These are phyloP conservation scores for Solanum hybrid DNA, from an alignment of 305 asterid genomes.

Conservation along the genomic window DNA sequence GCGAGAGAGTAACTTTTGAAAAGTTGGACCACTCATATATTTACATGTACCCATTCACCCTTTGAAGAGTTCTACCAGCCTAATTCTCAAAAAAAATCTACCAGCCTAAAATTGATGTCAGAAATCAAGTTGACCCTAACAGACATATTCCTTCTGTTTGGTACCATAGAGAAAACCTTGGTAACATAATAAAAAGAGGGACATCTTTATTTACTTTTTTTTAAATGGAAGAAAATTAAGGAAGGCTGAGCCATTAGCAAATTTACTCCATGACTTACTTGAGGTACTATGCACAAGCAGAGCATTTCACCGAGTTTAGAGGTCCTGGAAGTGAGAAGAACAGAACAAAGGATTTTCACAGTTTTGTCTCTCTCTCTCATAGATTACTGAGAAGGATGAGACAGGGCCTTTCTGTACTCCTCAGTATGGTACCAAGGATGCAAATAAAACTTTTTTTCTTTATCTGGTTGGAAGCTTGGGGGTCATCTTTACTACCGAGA, in stretches of 20 bases:
- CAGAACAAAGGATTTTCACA: neutral
- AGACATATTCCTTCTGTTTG: neutral
- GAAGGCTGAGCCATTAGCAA: neutral
- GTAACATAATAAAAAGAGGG: neutral
- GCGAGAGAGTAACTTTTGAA: neutral
- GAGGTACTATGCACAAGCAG: neutral
- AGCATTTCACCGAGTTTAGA: neutral
- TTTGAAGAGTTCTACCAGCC: neutral
- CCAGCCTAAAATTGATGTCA: neutral
- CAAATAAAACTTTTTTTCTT: neutral
- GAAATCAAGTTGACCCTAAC: neutral
- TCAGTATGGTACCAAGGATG: neutral
- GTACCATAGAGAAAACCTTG: neutral
- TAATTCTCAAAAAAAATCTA: neutral
- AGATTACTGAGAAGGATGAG: neutral
- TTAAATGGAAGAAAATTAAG: neutral
- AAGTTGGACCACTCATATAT: neutral
- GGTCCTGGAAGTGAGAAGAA: neutral
- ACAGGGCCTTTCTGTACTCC: neutral
- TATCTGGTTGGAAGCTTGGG: neutral
- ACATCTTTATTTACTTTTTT: neutral
- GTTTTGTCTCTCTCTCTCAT: neutral
- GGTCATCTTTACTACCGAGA: neutral
- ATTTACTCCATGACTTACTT: neutral
- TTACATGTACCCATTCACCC: neutral